Conservation (phyloP, 768 basidiomycete species). For the Hebeloma cylindrosporum region DNA sequence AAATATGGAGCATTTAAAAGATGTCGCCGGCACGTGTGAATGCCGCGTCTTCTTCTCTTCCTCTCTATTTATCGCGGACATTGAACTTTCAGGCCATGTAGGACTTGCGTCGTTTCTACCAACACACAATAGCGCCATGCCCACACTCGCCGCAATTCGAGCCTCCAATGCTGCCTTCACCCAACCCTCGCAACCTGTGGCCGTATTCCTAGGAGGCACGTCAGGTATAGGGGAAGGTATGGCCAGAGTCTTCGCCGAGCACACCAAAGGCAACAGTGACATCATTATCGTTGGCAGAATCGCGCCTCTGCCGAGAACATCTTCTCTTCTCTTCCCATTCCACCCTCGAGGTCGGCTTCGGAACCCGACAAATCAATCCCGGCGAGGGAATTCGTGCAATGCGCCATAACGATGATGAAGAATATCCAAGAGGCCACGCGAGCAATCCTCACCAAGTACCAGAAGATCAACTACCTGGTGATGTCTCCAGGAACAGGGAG, state of each 20-base stretch:
- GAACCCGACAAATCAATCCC: constrained; percentile 8
- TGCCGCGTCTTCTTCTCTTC: too few species aligned
- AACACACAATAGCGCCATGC: constrained; percentile 16
- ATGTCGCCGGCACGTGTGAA: too few species aligned
- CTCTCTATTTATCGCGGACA: too few species aligned
- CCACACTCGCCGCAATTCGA: constrained; percentile 29
- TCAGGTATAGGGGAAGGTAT: constrained; percentile 50
- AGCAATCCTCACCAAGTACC: constrained; percentile 31
- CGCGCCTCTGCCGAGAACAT: constrained; percentile 45
- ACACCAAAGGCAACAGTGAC: constrained; percentile 49
- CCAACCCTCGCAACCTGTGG: constrained; percentile 27
- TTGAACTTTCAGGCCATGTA: too few species aligned
- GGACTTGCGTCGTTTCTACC: neutral
- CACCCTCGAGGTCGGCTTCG: constrained; percentile 5
- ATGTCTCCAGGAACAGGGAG: constrained; percentile 39
- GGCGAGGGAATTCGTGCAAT: constrained; percentile 50
- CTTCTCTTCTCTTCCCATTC: constrained; percentile 42
- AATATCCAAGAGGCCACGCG: constrained; percentile 40
- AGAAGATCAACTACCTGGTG: constrained; percentile 55
- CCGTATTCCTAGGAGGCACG: constrained; percentile 46
- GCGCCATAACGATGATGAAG: constrained; percentile 53
- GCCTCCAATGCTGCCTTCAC: constrained; percentile 32
- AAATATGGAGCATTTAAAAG: too few species aligned
- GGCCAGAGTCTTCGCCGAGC: constrained; percentile 43
- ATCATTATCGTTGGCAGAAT: constrained; percentile 58